phyloP scores from a whole-genome alignment of 2,329 filamentous ascomycete genomes.

The Fusarium nematophilum region DNA sequence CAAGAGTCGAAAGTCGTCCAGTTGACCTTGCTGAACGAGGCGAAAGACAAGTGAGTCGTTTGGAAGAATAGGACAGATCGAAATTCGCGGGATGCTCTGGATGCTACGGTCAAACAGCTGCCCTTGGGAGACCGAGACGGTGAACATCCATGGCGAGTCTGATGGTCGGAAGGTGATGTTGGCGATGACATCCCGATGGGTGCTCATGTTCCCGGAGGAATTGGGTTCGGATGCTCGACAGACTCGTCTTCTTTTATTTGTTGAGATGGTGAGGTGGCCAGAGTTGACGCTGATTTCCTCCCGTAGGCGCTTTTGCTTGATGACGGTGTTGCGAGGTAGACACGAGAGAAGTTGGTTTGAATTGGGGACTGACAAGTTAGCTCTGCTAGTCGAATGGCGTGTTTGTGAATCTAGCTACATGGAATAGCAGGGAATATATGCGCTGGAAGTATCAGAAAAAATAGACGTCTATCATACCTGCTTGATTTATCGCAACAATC shows the following conservation, averaged over 20 bases:
- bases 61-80: slow-evolving; percentile 14
- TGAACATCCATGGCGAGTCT: not conserved
- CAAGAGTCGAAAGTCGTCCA: not conserved
- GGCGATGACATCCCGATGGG: slow-evolving; percentile 12
- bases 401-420: too few relatives aligned
- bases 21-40: slow-evolving; percentile 1
- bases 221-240: not conserved
- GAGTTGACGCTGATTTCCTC: slow-evolving; percentile 16
- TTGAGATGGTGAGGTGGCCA: slow-evolving; percentile 13
- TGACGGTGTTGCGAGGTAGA: slow-evolving; percentile 8
- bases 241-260: slow-evolving; percentile 20
- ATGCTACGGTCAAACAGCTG: slow-evolving; percentile 28
- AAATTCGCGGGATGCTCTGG: slow-evolving; percentile 28
- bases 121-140: slow-evolving; percentile 20
- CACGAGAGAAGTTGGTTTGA: not conserved
- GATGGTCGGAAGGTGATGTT: slow-evolving; percentile 22
- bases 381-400: too few relatives aligned
- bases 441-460: too few relatives aligned
- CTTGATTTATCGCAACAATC: slow-evolving; percentile 8
- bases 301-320: slow-evolving; percentile 24
- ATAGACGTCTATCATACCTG: not conserved
- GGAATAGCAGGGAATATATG: too few relatives aligned
- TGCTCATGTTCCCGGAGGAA: not conserved
- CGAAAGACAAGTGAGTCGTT: slow-evolving; percentile 9
- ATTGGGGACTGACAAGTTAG: not conserved